phyloP scores from a whole-genome alignment of 2,329 filamentous ascomycete genomes.

The Chrysosporium keratinophilum region DNA sequence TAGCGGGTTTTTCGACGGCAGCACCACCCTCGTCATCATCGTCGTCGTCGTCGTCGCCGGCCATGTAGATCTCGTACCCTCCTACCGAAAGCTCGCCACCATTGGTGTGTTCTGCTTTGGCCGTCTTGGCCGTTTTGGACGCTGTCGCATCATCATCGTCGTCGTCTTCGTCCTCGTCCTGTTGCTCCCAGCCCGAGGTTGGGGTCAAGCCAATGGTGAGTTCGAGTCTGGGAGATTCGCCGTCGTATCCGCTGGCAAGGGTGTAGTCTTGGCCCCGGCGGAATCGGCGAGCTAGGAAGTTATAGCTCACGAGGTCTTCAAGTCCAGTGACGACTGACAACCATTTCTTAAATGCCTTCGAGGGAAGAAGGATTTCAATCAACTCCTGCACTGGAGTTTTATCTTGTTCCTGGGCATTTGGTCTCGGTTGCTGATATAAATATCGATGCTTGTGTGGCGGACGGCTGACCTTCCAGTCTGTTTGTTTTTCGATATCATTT shows the following conservation, averaged over 20 bases:
- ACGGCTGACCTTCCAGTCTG: slow-evolving; percentile 62
- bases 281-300: slow-evolving; percentile 78
- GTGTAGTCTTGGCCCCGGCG: slow-evolving; percentile 83
- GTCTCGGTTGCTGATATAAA: slow-evolving; percentile 57
- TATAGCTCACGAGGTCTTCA: slow-evolving; percentile 53
- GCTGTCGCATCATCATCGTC: slow-evolving; percentile 39
- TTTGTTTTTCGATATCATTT: slow-evolving; percentile 48
- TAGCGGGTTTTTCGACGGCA: slow-evolving; percentile 25
- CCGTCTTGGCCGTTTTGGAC: slow-evolving; percentile 21
- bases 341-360: slow-evolving; percentile 79
- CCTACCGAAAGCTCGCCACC: slow-evolving; percentile 34
- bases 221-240: slow-evolving; percentile 64
- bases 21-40: slow-evolving; percentile 49
- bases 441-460: slow-evolving; percentile 95
- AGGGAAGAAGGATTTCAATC: slow-evolving; percentile 71
- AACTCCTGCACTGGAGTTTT: slow-evolving; percentile 60
- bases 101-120: slow-evolving; percentile 18
- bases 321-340: slow-evolving; percentile 71
- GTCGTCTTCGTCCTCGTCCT: slow-evolving; percentile 46
- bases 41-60: slow-evolving; percentile 61
- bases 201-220: slow-evolving; percentile 81
- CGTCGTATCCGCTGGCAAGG: slow-evolving; percentile 71
- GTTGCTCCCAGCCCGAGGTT: slow-evolving; percentile 70
- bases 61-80: slow-evolving; percentile 72
- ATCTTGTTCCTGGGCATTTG: slow-evolving; percentile 25